Base-by-base conservation (phyloP, 129 eudicot genomes). In the Rutidosis leptorrhynchoides region DNA sequence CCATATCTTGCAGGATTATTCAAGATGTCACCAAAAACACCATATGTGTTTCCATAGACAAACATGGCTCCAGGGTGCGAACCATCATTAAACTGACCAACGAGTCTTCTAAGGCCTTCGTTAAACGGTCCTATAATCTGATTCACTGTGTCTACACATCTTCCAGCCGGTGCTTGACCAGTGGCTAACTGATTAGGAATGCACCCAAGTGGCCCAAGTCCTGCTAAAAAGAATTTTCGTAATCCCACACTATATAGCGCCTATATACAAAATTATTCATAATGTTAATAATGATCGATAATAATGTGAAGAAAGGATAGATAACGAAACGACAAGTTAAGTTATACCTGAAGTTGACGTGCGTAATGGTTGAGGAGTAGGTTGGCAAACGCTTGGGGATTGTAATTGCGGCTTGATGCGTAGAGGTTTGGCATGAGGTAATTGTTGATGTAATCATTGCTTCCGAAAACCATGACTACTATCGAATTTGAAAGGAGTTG, bases 371-470 rank as follows among this genome's bases (percentile, higher is more conserved):
- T 94, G 27, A 94, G 82, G 37, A 94, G 93, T 33, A 89, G 85
- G 76, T 77, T 89, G 74, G 90, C 95, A 40, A 82, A 94, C 8
- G 86, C 76, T 28, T 78, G 52, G 1, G 97, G 96, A 23, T 35
- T 82, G 86, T 94, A 94, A 22, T 54, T 81, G 75, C 24, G 77
- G 72, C 95, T 81, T 0, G 88, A 43, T 14, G 84, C 24, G 60
- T 89, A 94, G 28, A 81, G 17, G 49, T 80, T 66, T 32, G 97
- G 93, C 80, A 94, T 15, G 30, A 94, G 95, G 68, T 94, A 94
- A 72, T 94, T 94, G 83, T 89, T 94, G 76, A 94, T 83, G 90
- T 94, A 94, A 80, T 94, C 99, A 46, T 84, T 94, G 82, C 93
- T 94, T 1, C 99, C 99, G 12, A 94, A 80, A 19, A 81, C 87